Conservation (phyloP, 1,139 yeast genomes). For the Tardiomyces digboiensis region DNA sequence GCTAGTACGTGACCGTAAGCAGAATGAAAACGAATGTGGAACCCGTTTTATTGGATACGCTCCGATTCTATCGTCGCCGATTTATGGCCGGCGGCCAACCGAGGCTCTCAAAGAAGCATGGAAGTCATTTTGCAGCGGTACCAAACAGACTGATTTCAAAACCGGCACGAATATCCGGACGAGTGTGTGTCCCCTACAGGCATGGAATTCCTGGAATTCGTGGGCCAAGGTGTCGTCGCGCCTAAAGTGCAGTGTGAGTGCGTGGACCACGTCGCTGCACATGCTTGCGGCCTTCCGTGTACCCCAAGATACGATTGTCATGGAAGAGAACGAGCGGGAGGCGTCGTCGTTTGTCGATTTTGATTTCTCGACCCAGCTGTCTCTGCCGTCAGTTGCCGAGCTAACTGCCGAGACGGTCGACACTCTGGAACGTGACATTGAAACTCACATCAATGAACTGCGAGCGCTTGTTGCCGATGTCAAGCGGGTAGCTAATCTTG, state of each 20-base stretch:
- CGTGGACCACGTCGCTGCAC: background rate
- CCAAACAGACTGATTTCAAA: too few relatives aligned
- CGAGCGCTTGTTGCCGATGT: slow-evolving; percentile 20
- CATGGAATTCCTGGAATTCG: background rate
- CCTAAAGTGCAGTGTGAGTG: background rate
- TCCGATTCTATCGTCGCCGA: background rate
- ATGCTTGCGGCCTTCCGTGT: background rate
- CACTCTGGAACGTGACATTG: slow-evolving; percentile 16
- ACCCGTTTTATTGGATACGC: background rate
- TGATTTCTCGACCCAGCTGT: slow-evolving; percentile 22
- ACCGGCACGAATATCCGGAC: too few relatives aligned
- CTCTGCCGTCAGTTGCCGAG: slow-evolving; percentile 18
- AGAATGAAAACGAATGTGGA: background rate
- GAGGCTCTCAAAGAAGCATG: background rate
- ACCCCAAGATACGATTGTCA: background rate
- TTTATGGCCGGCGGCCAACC: background rate
- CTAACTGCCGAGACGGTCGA: slow-evolving; percentile 16
- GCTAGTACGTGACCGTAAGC: background rate
- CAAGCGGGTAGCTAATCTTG: slow-evolving; percentile 21
- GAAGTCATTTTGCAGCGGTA: too few relatives aligned
- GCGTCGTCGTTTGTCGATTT: slow-evolving; percentile 22
- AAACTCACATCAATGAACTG: slow-evolving; percentile 16
- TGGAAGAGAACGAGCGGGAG: background rate
- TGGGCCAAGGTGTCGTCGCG: background rate
- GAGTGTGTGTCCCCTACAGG: too few relatives aligned